Conservation (phyloP, 2,329 filamentous ascomycete species). For the Pyrenochaeta sp. region DNA sequence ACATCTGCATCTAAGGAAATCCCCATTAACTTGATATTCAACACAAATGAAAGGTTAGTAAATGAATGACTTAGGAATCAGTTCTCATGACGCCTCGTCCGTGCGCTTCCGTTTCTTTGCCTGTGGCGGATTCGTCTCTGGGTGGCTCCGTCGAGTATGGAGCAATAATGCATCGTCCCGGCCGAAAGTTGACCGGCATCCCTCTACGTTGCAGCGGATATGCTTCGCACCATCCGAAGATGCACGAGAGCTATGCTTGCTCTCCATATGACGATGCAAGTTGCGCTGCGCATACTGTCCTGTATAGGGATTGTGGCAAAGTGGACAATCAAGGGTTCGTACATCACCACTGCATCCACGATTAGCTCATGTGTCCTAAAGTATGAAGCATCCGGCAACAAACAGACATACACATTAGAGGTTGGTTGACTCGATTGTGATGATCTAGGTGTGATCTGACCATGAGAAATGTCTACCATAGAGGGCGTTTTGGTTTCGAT, state of each 20-base stretch:
- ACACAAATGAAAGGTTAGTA: background rate
- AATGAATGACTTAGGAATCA: background rate
- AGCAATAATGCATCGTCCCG: slow-evolving; percentile 7
- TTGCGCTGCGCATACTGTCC: slow-evolving; percentile 4
- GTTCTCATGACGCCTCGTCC: background rate
- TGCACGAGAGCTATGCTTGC: background rate
- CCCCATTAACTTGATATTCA: background rate
- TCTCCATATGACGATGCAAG: slow-evolving; percentile 7
- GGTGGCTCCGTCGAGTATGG: slow-evolving; percentile 9
- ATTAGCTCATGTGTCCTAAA: background rate
- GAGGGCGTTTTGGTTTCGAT: background rate
- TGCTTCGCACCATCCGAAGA: slow-evolving; percentile 1
- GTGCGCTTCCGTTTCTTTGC: slow-evolving; percentile 7
- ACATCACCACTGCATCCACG: background rate
- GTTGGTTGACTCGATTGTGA: background rate
- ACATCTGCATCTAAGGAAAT: no score
- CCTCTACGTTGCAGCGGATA: background rate
- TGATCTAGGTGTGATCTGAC: background rate
- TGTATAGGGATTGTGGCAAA: slow-evolving; percentile 5
- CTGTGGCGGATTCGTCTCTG: slow-evolving; percentile 7
- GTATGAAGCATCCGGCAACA: background rate
- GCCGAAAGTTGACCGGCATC: slow-evolving; percentile 3
- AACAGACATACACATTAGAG: background rate
- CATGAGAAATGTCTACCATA: background rate
- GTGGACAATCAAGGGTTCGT: background rate